Conservation (phyloP, 73 alveolate genomes). For the Breviolum minutum region DNA sequence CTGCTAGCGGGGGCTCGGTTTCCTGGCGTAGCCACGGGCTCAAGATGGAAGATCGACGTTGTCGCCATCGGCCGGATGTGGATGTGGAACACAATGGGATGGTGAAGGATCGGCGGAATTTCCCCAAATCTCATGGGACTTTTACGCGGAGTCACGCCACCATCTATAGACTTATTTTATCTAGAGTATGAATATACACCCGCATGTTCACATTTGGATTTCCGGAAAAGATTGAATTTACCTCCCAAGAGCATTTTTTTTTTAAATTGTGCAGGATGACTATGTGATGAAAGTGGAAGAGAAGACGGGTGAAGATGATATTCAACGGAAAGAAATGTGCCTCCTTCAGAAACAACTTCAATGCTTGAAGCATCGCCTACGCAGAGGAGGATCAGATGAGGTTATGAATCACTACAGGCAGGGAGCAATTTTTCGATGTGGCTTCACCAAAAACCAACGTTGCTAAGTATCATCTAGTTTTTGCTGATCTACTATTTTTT, state of each 20-base stretch:
- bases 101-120: background rate
- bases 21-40: background rate
- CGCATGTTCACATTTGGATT: background rate
- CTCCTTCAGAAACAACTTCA: constrained; percentile 17
- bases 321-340: background rate
- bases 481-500: too few species aligned
- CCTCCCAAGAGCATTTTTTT: too few species aligned
- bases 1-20: background rate
- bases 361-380: background rate
- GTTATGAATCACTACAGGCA: constrained; percentile 22
- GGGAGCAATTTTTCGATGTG: background rate
- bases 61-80: background rate
- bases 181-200: background rate
- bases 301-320: background rate
- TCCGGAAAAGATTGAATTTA: background rate
- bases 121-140: too few species aligned
- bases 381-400: background rate
- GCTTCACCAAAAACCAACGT: too few species aligned
- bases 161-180: background rate
- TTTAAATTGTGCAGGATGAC: background rate
- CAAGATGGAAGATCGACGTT: constrained; percentile 24
- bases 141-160: background rate
- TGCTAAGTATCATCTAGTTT: too few species aligned
- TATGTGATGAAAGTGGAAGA: constrained; percentile 44
- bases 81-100: background rate